These are phyloP conservation scores for Fusarium anthophilum DNA, from an alignment of 2,329 filamentous ascomycete genomes.

Conservation along the genomic window DNA sequence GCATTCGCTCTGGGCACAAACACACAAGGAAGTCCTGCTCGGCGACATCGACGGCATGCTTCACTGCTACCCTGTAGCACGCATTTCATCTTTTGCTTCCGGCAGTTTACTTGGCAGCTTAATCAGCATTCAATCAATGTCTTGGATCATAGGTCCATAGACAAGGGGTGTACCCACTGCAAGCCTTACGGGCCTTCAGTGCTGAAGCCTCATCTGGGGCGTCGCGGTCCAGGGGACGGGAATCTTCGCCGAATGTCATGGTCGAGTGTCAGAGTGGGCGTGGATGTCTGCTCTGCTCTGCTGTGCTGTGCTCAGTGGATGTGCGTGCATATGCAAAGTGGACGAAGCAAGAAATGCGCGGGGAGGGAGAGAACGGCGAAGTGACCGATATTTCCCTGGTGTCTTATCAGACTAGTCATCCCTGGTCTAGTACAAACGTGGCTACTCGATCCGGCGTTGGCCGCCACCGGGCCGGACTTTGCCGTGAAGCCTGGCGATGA, in stretches of 20 bases:
- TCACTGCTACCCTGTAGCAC: constrained; percentile 17
- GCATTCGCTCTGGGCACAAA: constrained; percentile 18
- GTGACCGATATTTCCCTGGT: constrained; percentile 12
- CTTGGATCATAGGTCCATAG: neutral
- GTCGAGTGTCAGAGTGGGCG: neutral
- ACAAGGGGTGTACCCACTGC: neutral
- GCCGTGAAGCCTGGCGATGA: neutral
- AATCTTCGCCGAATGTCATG: constrained; percentile 15
- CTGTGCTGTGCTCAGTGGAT: neutral
- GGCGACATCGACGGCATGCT: constrained; percentile 13
- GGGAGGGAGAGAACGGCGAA: constrained; percentile 6
- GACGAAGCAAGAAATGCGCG: constrained; percentile 3
- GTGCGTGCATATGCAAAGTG: constrained; percentile 5
- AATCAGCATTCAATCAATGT: neutral
- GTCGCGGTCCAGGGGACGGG: constrained; percentile 3
- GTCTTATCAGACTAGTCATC: neutral
- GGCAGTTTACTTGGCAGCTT: constrained; percentile 6
- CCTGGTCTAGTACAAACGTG: neutral
- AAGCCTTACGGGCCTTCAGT: constrained; percentile 17
- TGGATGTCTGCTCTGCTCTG: neutral
- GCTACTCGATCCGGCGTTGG: neutral
- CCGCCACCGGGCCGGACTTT: constrained; percentile 8
- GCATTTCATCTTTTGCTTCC: constrained; percentile 23
- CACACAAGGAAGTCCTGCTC: constrained; percentile 7
- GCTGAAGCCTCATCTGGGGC: neutral